These are phyloP conservation scores for Penicillium odoratum DNA, from an alignment of 495 filamentous ascomycete species.

Conservation along the genomic window DNA sequence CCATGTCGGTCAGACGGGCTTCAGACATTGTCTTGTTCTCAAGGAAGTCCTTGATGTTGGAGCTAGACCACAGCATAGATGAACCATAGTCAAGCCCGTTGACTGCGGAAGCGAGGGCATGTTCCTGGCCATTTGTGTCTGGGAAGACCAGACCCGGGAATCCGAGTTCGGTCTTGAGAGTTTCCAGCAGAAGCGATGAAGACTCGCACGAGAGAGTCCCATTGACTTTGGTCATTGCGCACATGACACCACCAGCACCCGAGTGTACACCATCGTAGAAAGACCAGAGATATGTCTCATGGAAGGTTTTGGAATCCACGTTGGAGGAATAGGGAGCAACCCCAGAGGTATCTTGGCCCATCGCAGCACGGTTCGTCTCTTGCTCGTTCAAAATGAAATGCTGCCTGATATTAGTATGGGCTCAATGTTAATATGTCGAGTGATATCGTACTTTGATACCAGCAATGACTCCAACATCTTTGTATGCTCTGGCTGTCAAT, in stretches of 20 bases:
- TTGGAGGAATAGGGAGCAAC: slow-evolving; percentile 50
- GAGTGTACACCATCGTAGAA: slow-evolving; percentile 63
- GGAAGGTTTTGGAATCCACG: slow-evolving; percentile 64
- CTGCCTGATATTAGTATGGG: slow-evolving; percentile 2
- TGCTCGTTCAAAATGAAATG: slow-evolving; percentile 68
- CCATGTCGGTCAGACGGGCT: slow-evolving; percentile 57
- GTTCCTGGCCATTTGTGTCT: slow-evolving; percentile 56
- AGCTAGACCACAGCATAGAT: slow-evolving; percentile 20
- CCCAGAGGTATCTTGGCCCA: slow-evolving; percentile 31
- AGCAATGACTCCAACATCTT: not conserved
- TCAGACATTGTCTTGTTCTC: slow-evolving; percentile 45
- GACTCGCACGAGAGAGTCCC: slow-evolving; percentile 64
- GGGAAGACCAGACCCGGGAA: slow-evolving; percentile 51
- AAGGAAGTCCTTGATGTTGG: slow-evolving; percentile 30
- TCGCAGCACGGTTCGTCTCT: slow-evolving; percentile 53
- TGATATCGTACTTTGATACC: slow-evolving; percentile 47
- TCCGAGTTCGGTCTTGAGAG: slow-evolving; percentile 59
- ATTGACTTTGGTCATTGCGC: slow-evolving; percentile 63
- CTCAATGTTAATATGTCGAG: slow-evolving; percentile 20
- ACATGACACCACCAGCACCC: slow-evolving; percentile 62
- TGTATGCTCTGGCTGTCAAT: slow-evolving; percentile 17
- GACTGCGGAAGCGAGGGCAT: slow-evolving; percentile 29
- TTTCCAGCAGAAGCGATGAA: slow-evolving; percentile 45
- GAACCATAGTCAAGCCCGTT: slow-evolving; percentile 23
- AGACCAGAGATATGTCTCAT: slow-evolving; percentile 74